Evolutionary conservation across 768 basidiomycete genomes (phyloP).

Genomic region (Daedalea quercina): DNA sequence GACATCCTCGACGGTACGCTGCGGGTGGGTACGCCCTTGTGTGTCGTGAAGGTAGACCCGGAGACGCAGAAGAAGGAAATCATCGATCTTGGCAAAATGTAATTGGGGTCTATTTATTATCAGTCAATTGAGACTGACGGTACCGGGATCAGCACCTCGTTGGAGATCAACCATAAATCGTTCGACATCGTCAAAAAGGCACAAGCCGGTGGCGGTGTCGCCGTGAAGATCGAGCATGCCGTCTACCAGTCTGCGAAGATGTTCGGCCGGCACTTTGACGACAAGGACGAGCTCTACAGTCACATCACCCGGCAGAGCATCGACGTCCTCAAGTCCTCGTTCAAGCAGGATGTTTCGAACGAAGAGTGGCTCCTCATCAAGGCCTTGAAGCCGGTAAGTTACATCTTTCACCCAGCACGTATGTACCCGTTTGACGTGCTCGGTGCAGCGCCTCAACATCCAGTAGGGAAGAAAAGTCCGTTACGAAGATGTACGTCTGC

Average conservation of each 20-base stretch:
- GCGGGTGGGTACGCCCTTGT: constrained; percentile 89
- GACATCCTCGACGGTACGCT: constrained; percentile 92
- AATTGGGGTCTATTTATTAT: constrained; percentile 3
- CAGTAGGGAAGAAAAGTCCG: constrained; percentile 13
- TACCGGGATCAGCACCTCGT: constrained; percentile 59
- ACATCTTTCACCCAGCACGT: not conserved
- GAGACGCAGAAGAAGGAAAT: constrained; percentile 86
- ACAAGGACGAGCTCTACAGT: constrained; percentile 90
- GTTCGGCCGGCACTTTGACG: constrained; percentile 94
- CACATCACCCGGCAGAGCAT: constrained; percentile 90
- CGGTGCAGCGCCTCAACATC: constrained; percentile 31
- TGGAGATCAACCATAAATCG: constrained; percentile 96
- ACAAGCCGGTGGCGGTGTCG: constrained; percentile 94
- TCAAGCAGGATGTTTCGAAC: constrained; percentile 81
- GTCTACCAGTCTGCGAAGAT: constrained; percentile 93
- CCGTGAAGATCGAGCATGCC: constrained; percentile 97
- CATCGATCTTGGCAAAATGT: constrained; percentile 93
- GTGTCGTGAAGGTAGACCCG: constrained; percentile 90
- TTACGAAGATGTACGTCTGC: no score
- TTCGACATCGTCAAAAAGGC: constrained; percentile 82
- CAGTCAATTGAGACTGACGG: not conserved
- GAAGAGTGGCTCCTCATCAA: constrained; percentile 95
- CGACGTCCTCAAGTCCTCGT: constrained; percentile 88
- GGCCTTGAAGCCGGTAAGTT: constrained; percentile 68
- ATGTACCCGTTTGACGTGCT: not conserved